These are phyloP conservation scores for Ascocoryne sarcoides DNA, from an alignment of 2,329 filamentous ascomycete species.

Conservation along the genomic window DNA sequence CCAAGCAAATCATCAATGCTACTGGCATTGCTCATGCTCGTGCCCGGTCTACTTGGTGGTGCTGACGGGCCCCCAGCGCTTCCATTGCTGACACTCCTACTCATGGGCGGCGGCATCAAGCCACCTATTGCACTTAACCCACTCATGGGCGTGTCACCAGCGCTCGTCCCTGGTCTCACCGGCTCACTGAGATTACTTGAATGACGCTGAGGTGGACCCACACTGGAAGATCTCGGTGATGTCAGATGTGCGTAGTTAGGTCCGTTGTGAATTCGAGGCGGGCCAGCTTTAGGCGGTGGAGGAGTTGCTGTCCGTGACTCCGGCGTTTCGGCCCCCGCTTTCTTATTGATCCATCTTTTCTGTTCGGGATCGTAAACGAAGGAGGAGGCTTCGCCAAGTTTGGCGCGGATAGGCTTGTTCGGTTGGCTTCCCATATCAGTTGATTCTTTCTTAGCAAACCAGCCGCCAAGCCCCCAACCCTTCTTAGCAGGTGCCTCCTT, in stretches of 20 bases:
- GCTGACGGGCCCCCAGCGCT: slow-evolving; percentile 18
- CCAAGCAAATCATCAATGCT: slow-evolving; percentile 90
- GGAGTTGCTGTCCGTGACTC: slow-evolving; percentile 58
- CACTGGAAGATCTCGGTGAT: background rate
- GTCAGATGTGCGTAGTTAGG: slow-evolving; percentile 5
- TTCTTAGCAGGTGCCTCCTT: slow-evolving; percentile 47
- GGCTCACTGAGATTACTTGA: background rate
- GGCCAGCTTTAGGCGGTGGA: slow-evolving; percentile 61
- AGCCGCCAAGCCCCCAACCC: slow-evolving; percentile 75
- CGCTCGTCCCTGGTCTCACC: background rate
- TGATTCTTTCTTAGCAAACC: slow-evolving; percentile 62
- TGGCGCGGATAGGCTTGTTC: slow-evolving; percentile 74
- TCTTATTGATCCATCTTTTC: slow-evolving; percentile 98
- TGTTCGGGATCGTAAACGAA: slow-evolving; percentile 95
- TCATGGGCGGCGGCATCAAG: slow-evolving; percentile 19
- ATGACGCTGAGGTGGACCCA: slow-evolving; percentile 1
- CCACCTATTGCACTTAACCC: too few species aligned
- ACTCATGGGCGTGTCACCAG: background rate
- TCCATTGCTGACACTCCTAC: slow-evolving; percentile 20
- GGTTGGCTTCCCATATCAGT: slow-evolving; percentile 30
- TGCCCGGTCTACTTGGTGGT: slow-evolving; percentile 62
- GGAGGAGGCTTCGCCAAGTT: slow-evolving; percentile 84
- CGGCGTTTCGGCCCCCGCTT: slow-evolving; percentile 54
- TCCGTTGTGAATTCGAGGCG: slow-evolving; percentile 29
- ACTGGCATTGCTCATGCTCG: slow-evolving; percentile 83